Evolutionary conservation across 176 grass and related monocot species (phyloP), one percentile per base, ranked within the genome.

Genomic region (Metroxylon sagu): DNA sequence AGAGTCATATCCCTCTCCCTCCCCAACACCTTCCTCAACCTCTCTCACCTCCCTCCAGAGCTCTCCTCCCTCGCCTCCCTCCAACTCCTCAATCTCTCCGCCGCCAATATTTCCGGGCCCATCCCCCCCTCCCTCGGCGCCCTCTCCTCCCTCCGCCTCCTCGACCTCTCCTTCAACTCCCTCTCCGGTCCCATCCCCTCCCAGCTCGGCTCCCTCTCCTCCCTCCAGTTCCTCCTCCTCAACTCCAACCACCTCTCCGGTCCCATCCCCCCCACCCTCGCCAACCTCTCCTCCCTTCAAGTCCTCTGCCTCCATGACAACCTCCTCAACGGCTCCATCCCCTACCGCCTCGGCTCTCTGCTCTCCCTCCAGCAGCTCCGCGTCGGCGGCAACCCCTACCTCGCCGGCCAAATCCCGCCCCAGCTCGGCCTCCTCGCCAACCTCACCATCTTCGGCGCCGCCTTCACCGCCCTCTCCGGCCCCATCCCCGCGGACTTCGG

Each of bases 241-340:
- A 92, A 83, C 64, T 92, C 81, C 61, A 95, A 95, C 77, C 83
- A 53, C 16, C 79, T 95, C 72, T 78, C 71, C 0, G 83, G 86
- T 15, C 4, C 26, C n/a, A 82, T 95, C 71, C 92, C 92, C 10
- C 53, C 80, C 26, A 65, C 87, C 3, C 65, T 97, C 61, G 78
- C 92, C 27, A 88, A 74, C 58, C 84, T 97, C 59, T 62, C 81
- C 54, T 66, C 66, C 16, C 92, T 97, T 62, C 84, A 91, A 65
- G 84, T 91, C 51, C 87, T 97, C 84, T 91, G 92, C 56, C 59
- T 97, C 72, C 92, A 97, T 71, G 92, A 97, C 78, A 97, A 97
- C 75, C 68, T 83, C 50, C 79, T 96, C 53, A 91, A 91, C 18
- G 83, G 92, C 52, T 87, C 84, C 53, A 97, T 97, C 63, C 93